Base-by-base conservation (phyloP, 768 basidiomycete genomes). In the Leccinum boreale region DNA sequence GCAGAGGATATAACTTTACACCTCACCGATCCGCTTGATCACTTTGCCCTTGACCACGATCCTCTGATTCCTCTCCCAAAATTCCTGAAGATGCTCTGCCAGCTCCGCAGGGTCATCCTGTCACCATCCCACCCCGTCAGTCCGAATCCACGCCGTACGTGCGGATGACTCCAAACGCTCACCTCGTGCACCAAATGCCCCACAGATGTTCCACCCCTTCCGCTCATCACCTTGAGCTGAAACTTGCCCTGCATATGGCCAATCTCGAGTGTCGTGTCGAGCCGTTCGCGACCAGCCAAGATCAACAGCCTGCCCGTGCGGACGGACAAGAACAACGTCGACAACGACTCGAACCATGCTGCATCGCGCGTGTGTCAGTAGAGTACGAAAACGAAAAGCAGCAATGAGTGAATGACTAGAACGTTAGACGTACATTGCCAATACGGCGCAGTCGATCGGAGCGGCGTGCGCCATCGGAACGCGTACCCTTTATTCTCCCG, bases 201-300 rank as follows among this genome's bases (percentile, higher is more conserved):
- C 1, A 92, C 92, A 17, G 45, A 17, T 7, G 56, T 14, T n/a
- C 62, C 58, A 33, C 86, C 85, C 9, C 85, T 82, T 1, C 63
- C 62, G 3, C 11, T 50, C 58, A 96, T 81, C 36, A 99, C 93
- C 23, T 82, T 87, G 70, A 98, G 81, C 74, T 98, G 96, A 73
- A 98, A 99, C 71, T 97, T 98, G 66, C 88, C 92, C 70, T 88
- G 92, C 93, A 96, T 95, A 68, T 95, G 93, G 1, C 90, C 97
- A 51, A 98, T 94, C 89, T 96, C 97, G 48, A 99, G 80, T 63
- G 92, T 86, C 64, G 85, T 89, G 67, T 99, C 97, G 4, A 98
- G 82, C 17, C 94, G 80, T 64, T 99, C 97, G 17, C 94, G 86
- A 0, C 95, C 96, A 0, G 97, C 97, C 15, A 99, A 78, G 9